Base-by-base conservation (phyloP, 1,284 basidiomycete genomes). In the Ustilago loliicola region DNA sequence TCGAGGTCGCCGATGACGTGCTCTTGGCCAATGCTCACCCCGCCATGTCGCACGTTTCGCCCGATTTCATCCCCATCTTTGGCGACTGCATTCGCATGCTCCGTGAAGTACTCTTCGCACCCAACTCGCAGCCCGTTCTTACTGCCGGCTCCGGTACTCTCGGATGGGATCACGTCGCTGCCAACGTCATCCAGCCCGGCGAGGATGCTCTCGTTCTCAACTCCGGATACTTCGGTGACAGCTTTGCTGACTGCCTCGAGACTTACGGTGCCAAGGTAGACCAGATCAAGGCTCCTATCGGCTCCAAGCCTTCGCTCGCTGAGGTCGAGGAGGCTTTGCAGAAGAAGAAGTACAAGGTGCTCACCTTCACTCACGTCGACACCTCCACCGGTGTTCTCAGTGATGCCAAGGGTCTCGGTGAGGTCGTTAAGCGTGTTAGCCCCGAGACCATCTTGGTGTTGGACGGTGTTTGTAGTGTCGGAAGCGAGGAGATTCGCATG, bases 381-480 rank as follows among this genome's bases (percentile, higher is more conserved):
- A 86, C 85, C 25, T 82, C 80, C 36, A 81, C 83, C 89, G 93
- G 90, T 70, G 96, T 99, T 13, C 90, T 99, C 51, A 94, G 94
- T 30, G 90, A 96, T 82, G 92, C 93, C 54, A 92, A 93, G 84
- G 90, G 90, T 42, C 91, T 98, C 79, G 91, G 92, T 25, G 91
- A 91, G 76, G 89, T 92, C 5, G 93, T 96, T 63, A 90, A 90
- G 83, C 89, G 90, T 53, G 90, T 94, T 79, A 95, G 94, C 2
- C 96, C 97, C 4, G 91, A 94, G 36, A 94, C 95, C 1, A 89
- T 99, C 71, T 88, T 98, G 61, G 89, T 94, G 23, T 89, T 96
- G 66, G 96, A 99, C 86, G 94, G 91, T 48, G 97, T 99, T 32
- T 99, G 97, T 88, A 92, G 95, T 8, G 95, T 98, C 15, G 96